phyloP scores from a whole-genome alignment of 169 alveolate genomes.

The Babesia ovata region DNA sequence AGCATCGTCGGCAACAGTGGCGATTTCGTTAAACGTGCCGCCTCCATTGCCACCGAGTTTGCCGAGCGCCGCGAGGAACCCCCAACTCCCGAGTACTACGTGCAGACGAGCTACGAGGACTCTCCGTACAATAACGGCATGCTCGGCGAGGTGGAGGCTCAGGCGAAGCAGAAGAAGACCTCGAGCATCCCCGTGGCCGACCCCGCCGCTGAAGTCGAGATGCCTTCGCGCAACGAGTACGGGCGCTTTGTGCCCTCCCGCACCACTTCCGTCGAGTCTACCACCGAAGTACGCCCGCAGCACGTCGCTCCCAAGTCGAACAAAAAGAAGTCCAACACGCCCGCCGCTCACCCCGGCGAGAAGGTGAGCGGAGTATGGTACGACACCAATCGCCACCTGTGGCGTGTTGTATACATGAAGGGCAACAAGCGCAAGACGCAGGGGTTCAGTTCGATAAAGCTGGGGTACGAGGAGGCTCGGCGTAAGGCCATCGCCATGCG shows the following conservation, averaged over 20 bases:
- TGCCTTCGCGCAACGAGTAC: conserved; percentile 29
- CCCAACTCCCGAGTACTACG: conserved; percentile 25
- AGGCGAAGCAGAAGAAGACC: conserved; percentile 1
- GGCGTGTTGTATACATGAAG: conserved; percentile 73
- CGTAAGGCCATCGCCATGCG: conserved; percentile 66
- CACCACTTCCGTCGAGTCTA: conserved; percentile 3
- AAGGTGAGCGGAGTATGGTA: conserved; percentile 74
- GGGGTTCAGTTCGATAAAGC: conserved; percentile 69
- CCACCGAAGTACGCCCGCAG: not conserved
- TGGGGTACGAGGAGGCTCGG: conserved; percentile 71
- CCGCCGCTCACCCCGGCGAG: conserved; percentile 17
- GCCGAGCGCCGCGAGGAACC: conserved; percentile 5
- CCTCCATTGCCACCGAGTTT: conserved; percentile 1
- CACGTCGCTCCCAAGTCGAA: conserved; percentile 23
- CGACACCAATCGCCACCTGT: conserved; percentile 69
- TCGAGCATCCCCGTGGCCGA: not conserved
- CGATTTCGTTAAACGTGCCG: conserved; percentile 7
- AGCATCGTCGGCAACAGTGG: not conserved
- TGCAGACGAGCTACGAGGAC: conserved; percentile 45
- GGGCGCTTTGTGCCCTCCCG: conserved; percentile 18
- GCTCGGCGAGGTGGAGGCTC: not conserved
- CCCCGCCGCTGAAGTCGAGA: not conserved
- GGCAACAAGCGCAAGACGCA: conserved; percentile 70
- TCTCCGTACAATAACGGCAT: conserved; percentile 25
- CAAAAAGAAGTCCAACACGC: conserved; percentile 10